A percentile compares a stretch with the other conserved stretches of the same genome.
Evolutionary conservation across 2,329 filamentous ascomycete species (phyloP).

Genomic region (Lasiodiplodia theobromae): DNA sequence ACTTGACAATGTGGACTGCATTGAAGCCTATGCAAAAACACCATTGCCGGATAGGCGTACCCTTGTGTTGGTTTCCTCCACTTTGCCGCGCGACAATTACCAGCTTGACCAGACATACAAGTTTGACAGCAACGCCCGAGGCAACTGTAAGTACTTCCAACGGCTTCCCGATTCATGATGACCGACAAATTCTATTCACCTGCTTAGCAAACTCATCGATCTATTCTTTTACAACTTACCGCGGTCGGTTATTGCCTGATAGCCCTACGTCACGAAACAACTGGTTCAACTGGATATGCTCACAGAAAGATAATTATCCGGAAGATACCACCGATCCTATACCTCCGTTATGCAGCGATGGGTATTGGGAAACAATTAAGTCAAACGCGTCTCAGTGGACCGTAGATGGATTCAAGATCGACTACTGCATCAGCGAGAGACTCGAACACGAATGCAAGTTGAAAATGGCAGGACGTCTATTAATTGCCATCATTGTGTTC

Average conservation of each 20-base stretch:
- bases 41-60: constrained; percentile 32
- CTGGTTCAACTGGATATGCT: constrained; percentile 31
- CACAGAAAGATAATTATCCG: not conserved
- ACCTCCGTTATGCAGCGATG: constrained; percentile 26
- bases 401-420: not conserved
- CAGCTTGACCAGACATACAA: no score
- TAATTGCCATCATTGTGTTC: not conserved
- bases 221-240: not conserved
- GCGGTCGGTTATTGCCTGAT: constrained; percentile 21
- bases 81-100: not conserved
- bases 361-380: not conserved
- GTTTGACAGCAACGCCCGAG: no score
- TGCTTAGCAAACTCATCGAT: not conserved
- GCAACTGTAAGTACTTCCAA: not conserved
- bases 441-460: not conserved
- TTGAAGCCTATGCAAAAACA: constrained; percentile 33
- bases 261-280: not conserved
- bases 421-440: constrained; percentile 13
- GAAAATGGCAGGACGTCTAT: not conserved
- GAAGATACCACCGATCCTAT: rapidly evolving
- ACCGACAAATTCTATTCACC: not conserved
- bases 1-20: constrained; percentile 32
- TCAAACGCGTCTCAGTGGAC: not conserved
- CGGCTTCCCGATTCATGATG: no score
- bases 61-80: constrained; percentile 32